Base-by-base conservation (phyloP, 2,329 filamentous ascomycete genomes). In the Thielaviopsis punctulata region DNA sequence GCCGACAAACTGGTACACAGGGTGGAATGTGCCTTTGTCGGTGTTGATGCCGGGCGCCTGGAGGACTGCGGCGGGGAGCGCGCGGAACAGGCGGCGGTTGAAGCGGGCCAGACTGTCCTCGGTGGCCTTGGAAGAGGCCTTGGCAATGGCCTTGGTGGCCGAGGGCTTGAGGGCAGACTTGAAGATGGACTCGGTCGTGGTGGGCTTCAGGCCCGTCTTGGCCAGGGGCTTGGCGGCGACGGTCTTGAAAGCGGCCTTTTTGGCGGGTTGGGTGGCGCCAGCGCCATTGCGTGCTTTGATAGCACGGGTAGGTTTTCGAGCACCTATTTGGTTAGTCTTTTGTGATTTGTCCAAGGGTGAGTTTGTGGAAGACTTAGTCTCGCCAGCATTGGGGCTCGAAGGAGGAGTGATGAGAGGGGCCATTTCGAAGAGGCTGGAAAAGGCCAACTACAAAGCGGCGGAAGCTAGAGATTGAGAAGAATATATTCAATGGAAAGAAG, bases 21-120 rank as follows among this genome's bases (percentile, higher is more conserved):
- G 53, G 18, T 49, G 41, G 12, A 52, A 55, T n/a, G 36, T 41
- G n/a, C 36, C 36, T 18, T 41, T 41, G 36, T 41, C 36, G n/a
- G n/a, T 19, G 3, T 18, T 19, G 15, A 41, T 41, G 15, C 36
- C 36, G 3, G 36, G 36, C n/a, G 36, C 36, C 2, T 41, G 4
- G 4, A 18, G 36, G 36, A n/a, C n/a, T 18, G n/a, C 7, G 9
- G 13, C 36, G n/a, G 36, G 36, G 4, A 41, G 36, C n/a, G n/a
- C 36, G 2, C 8, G n/a, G 36, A 41, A 41, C 36, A 41, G n/a
- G 1, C 36, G 36, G n/a, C 19, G 18, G n/a, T 41, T 15, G 13
- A 41, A n/a, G 2, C 36, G 36, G 5, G 3, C 2, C n/a, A 41
- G 36, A 18, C n/a, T 10, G n/a, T 8, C 19, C 36, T 41, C 36